These are phyloP conservation scores for Aspergillus panamensis DNA, from an alignment of 495 filamentous ascomycete genomes.

Conservation along the genomic window DNA sequence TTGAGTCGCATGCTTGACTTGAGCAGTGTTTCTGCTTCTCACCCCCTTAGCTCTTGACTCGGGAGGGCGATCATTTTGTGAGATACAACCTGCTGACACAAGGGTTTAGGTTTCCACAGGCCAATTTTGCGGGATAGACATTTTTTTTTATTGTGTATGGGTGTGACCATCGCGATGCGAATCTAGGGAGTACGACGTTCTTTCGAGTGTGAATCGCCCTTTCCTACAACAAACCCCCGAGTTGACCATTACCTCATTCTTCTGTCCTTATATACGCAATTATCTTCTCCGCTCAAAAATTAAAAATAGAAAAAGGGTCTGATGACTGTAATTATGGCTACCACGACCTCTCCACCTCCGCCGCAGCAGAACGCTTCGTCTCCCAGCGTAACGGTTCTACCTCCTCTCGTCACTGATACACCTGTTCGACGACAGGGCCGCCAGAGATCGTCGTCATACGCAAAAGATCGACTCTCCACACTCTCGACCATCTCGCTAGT, in stretches of 20 bases:
- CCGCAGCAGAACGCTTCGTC: conserved; percentile 32
- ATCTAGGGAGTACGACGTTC: conserved; percentile 30
- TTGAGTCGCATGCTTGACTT: conserved; percentile 15
- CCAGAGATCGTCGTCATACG: conserved; percentile 65
- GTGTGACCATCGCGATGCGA: conserved; percentile 40
- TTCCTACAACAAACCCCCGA: conserved; percentile 21
- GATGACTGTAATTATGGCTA: conserved; percentile 56
- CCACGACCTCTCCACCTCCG: conserved; percentile 57
- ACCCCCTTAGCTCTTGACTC: conserved; percentile 7
- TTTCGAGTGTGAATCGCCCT: conserved; percentile 28
- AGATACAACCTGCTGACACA: conserved; percentile 11
- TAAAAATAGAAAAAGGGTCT: neutral
- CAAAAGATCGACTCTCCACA: conserved; percentile 70
- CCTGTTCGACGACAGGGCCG: conserved; percentile 42
- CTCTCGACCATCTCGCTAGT: conserved; percentile 58
- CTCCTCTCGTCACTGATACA: conserved; percentile 39
- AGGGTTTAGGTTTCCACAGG: neutral
- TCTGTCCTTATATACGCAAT: conserved; percentile 14
- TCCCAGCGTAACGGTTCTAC: conserved; percentile 40
- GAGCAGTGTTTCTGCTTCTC: conserved; percentile 2
- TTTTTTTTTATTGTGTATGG: conserved; percentile 14
- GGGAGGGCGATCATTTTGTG: conserved; percentile 3
- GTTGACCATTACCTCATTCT: conserved; percentile 15
- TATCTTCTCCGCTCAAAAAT: neutral
- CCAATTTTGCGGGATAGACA: neutral